Conservation (phyloP, 768 basidiomycete species). For the Tylopilus cervinicoccineus region DNA sequence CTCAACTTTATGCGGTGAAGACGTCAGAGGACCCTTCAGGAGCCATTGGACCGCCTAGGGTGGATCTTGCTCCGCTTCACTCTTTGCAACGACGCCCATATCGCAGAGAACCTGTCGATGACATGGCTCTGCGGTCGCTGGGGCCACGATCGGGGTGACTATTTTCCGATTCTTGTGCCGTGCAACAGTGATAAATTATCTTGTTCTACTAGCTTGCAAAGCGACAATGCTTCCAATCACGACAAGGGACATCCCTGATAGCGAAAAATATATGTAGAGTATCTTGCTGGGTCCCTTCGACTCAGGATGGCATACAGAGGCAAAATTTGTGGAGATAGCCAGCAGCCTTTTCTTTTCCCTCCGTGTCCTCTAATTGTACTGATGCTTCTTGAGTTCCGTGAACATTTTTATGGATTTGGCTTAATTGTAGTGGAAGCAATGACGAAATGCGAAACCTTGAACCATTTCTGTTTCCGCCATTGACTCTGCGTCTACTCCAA, state of each 20-base stretch:
- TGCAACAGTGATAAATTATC: conserved; percentile 21
- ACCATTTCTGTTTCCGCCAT: conserved; percentile 3
- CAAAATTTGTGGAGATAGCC: neutral
- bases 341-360: neutral
- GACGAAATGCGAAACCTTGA: conserved; percentile 16
- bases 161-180: conserved; percentile 18
- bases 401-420: conserved; percentile 21
- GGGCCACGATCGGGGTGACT: conserved; percentile 36
- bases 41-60: conserved; percentile 25
- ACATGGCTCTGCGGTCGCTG: conserved; percentile 52
- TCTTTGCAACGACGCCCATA: conserved; percentile 56
- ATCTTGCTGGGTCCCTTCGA: neutral
- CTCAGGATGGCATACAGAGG: neutral
- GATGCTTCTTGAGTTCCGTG: conserved; percentile 8
- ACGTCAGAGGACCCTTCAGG: conserved; percentile 17
- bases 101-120: conserved; percentile 58
- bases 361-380: conserved; percentile 16
- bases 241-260: conserved; percentile 2
- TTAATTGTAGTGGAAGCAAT: conserved; percentile 19
- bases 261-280: conserved; percentile 1
- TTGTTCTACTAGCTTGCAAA: conserved; percentile 14
- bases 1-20: conserved; percentile 30
- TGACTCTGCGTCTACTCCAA: conserved; percentile 7
- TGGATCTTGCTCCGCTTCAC: conserved; percentile 56
- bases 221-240: conserved; percentile 7